These are phyloP conservation scores for Aspergillus bombycis DNA, from an alignment of 2,329 filamentous ascomycete species.

Conservation along the genomic window DNA sequence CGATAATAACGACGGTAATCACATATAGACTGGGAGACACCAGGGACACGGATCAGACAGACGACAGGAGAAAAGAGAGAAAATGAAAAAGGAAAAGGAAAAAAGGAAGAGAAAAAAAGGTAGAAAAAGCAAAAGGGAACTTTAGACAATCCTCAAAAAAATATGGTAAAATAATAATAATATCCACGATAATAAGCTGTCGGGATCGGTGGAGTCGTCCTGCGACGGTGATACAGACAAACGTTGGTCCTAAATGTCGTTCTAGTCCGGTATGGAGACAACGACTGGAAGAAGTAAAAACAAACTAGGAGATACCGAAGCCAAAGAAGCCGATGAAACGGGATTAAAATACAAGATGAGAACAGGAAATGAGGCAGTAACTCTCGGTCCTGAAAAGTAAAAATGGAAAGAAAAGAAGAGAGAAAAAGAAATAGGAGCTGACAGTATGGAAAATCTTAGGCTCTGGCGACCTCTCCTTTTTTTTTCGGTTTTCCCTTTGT, in stretches of 20 bases:
- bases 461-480: neutral
- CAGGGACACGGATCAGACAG: neutral
- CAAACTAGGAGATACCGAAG: neutral
- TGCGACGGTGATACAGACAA: conserved; percentile 5
- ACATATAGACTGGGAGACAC: neutral
- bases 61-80: neutral
- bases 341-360: neutral
- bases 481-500: neutral
- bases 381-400: neutral
- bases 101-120: neutral
- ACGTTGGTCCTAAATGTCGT: neutral
- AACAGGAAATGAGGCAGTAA: neutral
- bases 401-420: neutral
- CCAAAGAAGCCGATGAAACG: neutral
- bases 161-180: neutral
- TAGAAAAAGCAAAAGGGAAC: neutral
- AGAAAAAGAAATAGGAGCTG: neutral
- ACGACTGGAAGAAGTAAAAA: neutral
- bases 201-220: conserved; percentile 2
- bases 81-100: neutral
- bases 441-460: neutral
- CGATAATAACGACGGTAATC: neutral
- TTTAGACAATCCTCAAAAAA: neutral
- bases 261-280: neutral
- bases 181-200: conserved; percentile 4